Evolutionary conservation across 345 rosid species (phyloP).

Genomic region (Salix udensis): DNA sequence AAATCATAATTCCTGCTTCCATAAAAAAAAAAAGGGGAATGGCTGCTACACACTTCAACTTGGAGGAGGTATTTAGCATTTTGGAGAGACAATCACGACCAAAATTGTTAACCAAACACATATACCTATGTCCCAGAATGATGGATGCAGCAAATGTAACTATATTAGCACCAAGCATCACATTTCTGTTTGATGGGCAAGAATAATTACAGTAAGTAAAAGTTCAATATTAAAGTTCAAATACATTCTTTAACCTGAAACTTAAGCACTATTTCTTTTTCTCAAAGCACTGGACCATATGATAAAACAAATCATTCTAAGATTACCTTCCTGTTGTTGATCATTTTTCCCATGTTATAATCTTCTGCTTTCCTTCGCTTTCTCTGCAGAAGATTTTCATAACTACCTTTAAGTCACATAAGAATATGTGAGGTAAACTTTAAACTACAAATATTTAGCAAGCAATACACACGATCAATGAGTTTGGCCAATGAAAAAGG

Average conservation of each 20-base stretch:
- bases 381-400: slow-evolving; percentile 48
- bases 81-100: too few relatives aligned
- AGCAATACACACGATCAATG: not conserved
- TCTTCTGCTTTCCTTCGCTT: slow-evolving; percentile 88
- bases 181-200: not conserved
- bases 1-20: not conserved
- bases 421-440: not conserved
- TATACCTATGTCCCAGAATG: not conserved
- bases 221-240: not conserved
- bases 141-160: not conserved
- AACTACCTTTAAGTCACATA: not conserved
- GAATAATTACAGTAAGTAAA: not conserved
- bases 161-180: not conserved
- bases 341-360: slow-evolving; percentile 50
- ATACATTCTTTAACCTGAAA: not conserved
- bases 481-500: not conserved
- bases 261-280: not conserved
- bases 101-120: too few relatives aligned
- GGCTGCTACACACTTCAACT: too few relatives aligned
- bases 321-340: slow-evolving; percentile 62
- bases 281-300: not conserved
- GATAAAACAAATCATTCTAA: not conserved
- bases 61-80: too few relatives aligned
- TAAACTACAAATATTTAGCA: not conserved
- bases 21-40: not conserved